Base-by-base conservation (phyloP, 495 filamentous ascomycete genomes). In the Penicillium paxilli region DNA sequence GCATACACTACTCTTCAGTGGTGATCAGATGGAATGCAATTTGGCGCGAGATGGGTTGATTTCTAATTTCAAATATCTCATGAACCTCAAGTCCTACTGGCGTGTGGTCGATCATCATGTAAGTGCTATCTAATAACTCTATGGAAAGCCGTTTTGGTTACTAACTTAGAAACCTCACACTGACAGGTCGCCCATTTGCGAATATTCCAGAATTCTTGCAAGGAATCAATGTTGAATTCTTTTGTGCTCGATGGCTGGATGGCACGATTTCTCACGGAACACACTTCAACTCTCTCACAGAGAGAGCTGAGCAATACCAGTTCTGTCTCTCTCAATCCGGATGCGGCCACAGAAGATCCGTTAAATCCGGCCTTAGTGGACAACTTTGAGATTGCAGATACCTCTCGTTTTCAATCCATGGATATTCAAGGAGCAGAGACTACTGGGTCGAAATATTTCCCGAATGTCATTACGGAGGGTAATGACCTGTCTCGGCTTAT, bases 211-310 rank as follows among this genome's bases (percentile, higher is more conserved):
- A 38, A 38, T n/a, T 38, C 40, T 17, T 66, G 63, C 23, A 42
- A 51, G 16, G 49, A 58, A 37, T 60, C 59, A 2, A 54, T 62
- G 40, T 58, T 57, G 3, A 57, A 63, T 38, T 51, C 63, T 5
- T 66, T 66, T 45, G 54, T 52, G 5, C 35, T 63, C 4, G 63
- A 66, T 41, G 63, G 62, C 23, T 66, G 63, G 63, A 66, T 66
- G 63, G 59, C 56, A 12, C 63, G 63, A 1, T 66, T 66, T 40
- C 45, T 66, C 10, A 66, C 58, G 1, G 59, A 66, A 28, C 59
- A 62, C 41, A 54, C 59, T 10, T 66, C 63, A 16, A 8, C 14
- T 4, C 35, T 38, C 17, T 38, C 35, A 9, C 35, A 38, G 35
- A 38, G 35, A 19, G 14, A n/a, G 6, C 11, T 19, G 0, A 19